A percentile compares a stretch with the other conserved stretches of the same genome.
Evolutionary conservation across 1,284 basidiomycete species (phyloP).

Genomic region (Sporisorium sorghi): DNA sequence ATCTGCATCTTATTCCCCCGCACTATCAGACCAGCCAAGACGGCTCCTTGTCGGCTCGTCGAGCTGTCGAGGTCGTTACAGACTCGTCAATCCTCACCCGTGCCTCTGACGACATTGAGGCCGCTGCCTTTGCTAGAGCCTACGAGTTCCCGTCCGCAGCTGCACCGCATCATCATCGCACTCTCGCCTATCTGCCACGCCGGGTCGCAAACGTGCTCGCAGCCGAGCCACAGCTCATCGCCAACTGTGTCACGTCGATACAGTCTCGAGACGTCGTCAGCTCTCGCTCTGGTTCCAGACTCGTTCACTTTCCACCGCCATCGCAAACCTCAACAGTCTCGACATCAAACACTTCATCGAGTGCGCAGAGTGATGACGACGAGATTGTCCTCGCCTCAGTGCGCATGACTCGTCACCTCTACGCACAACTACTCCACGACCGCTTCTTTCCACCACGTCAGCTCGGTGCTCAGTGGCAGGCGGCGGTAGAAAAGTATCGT

Average conservation of each 20-base stretch:
- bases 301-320: slow-evolving; percentile 85
- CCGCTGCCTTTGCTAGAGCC: slow-evolving; percentile 47
- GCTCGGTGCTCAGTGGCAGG: slow-evolving; percentile 75
- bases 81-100: slow-evolving; percentile 74
- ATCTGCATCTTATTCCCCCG: slow-evolving; percentile 86
- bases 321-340: slow-evolving; percentile 71
- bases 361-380: background rate
- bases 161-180: slow-evolving; percentile 77
- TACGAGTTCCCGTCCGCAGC: slow-evolving; percentile 76
- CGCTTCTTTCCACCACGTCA: slow-evolving; percentile 90
- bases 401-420: slow-evolving; percentile 70
- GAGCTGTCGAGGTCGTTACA: slow-evolving; percentile 71
- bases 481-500: slow-evolving; percentile 52
- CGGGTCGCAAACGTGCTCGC: slow-evolving; percentile 80
- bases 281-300: slow-evolving; percentile 81
- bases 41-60: slow-evolving; percentile 70
- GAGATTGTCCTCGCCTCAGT: slow-evolving; percentile 36
- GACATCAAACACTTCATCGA: background rate
- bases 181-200: slow-evolving; percentile 82
- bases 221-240: slow-evolving; percentile 78
- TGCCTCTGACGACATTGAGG: slow-evolving; percentile 69
- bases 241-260: slow-evolving; percentile 74
- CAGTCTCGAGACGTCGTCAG: slow-evolving; percentile 44
- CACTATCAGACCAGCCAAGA: slow-evolving; percentile 74
- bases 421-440: slow-evolving; percentile 90